A percentile compares a stretch with the other conserved stretches of the same genome.
These are phyloP conservation scores for Colletotrichum lentis DNA, from an alignment of 2,329 filamentous ascomycete species.

Conservation along the genomic window DNA sequence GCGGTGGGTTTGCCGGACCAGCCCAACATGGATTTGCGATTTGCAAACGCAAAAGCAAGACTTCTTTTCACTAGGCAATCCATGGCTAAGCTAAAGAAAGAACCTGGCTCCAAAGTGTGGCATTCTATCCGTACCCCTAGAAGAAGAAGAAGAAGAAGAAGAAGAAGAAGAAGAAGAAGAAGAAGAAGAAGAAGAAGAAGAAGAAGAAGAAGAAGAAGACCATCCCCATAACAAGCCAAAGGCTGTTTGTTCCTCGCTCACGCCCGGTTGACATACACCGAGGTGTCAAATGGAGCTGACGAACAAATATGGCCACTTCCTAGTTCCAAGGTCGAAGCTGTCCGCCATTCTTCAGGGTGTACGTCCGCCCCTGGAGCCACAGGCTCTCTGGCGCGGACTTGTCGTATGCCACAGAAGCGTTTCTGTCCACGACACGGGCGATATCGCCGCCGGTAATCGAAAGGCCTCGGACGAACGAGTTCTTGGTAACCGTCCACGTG, in stretches of 20 bases:
- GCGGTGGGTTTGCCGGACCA: neutral
- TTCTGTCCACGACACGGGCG: slow-evolving; percentile 1
- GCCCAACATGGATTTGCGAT: neutral
- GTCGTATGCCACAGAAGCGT: slow-evolving; percentile 6
- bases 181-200: too few species aligned
- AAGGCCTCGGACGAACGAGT: slow-evolving; percentile 22
- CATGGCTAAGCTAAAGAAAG: neutral
- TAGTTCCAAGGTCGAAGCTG: slow-evolving; percentile 12
- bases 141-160: too few species aligned
- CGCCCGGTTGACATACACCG: neutral
- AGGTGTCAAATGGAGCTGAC: neutral
- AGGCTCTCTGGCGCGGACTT: slow-evolving; percentile 8
- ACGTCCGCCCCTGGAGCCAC: slow-evolving; percentile 17
- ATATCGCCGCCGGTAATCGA: slow-evolving; percentile 11
- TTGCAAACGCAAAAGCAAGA: neutral
- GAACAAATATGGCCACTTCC: neutral
- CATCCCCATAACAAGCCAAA: too few species aligned
- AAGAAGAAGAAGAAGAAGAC: too few species aligned
- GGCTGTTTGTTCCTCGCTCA: neutral
- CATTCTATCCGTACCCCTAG: too few species aligned
- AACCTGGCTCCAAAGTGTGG: neutral
- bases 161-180: too few species aligned
- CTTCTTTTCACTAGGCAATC: neutral
- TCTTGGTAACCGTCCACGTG: slow-evolving; percentile 7
- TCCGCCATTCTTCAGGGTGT: slow-evolving; percentile 8